Evolutionary conservation across 805 yeast genomes (phyloP), one percentile per base, ranked within the genome.

Genomic region (Clavispora carvajalis): DNA sequence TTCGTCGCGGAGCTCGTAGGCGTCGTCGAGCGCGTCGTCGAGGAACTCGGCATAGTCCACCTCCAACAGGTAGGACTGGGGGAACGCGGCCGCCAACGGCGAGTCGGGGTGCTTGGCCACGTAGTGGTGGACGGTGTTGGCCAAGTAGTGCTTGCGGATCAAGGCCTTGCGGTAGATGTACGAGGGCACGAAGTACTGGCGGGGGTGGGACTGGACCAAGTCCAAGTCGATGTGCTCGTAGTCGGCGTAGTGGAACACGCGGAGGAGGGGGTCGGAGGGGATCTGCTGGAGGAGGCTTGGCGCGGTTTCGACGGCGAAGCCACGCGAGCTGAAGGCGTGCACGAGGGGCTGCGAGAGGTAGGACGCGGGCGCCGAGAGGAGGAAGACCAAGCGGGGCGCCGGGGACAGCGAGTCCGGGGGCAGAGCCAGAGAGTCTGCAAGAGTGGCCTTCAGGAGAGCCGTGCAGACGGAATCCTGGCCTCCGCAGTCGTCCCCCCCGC

Each of bases 1-100:
- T 50, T 85, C 96, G 38, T 82, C 83, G 43, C 95, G 67, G 37
- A 93, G 69, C 55, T 91, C 99, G 67, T 85, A 90, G 28, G 85
- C 81, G 53, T 93, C 99, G 59, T 91, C 98, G 34, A 93, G 68
- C 0, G 96, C 76, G 57, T 93, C 99, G 53, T 93, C 98, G 37
- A 93, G 66, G 53, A 93, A 93, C 59, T 93, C 99, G 1, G 98
- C 97, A 62, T 87, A 93, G 54, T 91, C 98, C 17, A 93, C 77
- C 55, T 93, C 98, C 23, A 93, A 67, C 40, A 82, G 81, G 61
- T 71, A 88, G 3, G 90, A 74, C 39, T 79, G 85, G 1, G 97
- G 91, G 45, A 79, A 80, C 2, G 93, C 79, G 1, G 47, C 52
- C 2, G 58, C 64, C 40, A 93, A 67, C 1, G 79, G 65, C 1